Conservation (phyloP, 192 early-diverging fungal genomes). For the Mortierella alpina region DNA sequence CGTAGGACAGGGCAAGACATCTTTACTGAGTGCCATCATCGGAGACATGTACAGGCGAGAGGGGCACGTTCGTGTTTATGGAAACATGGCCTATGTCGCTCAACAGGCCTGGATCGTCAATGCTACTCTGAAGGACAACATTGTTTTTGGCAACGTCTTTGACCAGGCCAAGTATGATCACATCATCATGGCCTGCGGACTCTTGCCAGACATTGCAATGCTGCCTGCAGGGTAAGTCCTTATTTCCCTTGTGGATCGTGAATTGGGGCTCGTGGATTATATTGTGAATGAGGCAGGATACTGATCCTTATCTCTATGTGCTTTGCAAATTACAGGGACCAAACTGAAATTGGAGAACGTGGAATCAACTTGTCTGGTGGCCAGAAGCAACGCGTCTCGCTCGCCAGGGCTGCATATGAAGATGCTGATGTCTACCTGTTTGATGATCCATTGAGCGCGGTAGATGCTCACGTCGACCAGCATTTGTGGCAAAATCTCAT, state of each 20-base stretch:
- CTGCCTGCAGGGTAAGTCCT: slow-evolving; percentile 65
- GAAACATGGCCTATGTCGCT: slow-evolving; percentile 74
- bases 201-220: slow-evolving; percentile 86
- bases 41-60: slow-evolving; percentile 85
- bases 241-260: too few species aligned
- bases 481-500: slow-evolving; percentile 88
- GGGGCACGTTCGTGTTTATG: slow-evolving; percentile 75
- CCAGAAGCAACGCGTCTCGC: slow-evolving; percentile 79
- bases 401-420: slow-evolving; percentile 86
- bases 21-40: slow-evolving; percentile 63
- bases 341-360: slow-evolving; percentile 92
- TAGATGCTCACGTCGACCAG: slow-evolving; percentile 70
- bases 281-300: too few species aligned
- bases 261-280: too few species aligned
- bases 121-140: slow-evolving; percentile 85
- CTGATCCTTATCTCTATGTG: too few species aligned
- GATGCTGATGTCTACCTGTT: slow-evolving; percentile 71
- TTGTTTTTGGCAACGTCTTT: slow-evolving; percentile 85
- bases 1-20: slow-evolving; percentile 75
- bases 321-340: slow-evolving; percentile 62
- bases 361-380: slow-evolving; percentile 94
- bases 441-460: slow-evolving; percentile 69
- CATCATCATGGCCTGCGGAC: slow-evolving; percentile 80
- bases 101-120: slow-evolving; percentile 94
- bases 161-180: slow-evolving; percentile 78